phyloP scores from a whole-genome alignment of 257 asterid genomes.

The Solanum ossicruentum region DNA sequence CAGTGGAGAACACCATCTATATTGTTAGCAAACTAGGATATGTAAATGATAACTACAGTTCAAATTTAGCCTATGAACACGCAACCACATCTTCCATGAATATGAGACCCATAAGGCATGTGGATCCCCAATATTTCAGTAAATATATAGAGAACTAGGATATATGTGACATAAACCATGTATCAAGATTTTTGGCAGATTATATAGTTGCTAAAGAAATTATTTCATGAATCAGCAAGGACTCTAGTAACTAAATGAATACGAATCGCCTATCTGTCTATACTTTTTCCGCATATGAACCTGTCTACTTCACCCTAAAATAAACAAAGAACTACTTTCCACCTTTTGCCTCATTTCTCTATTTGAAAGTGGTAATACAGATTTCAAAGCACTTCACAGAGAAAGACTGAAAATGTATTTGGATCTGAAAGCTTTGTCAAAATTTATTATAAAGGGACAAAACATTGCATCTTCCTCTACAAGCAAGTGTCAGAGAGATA shows the following conservation, averaged over 20 bases:
- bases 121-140: not conserved
- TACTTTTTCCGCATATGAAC: not conserved
- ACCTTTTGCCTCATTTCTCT: not conserved
- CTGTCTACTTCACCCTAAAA: not conserved
- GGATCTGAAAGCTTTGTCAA: not conserved
- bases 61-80: not conserved
- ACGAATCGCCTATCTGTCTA: not conserved
- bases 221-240: not conserved
- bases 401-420: not conserved
- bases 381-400: not conserved
- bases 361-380: not conserved
- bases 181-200: not conserved
- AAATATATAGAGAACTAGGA: not conserved
- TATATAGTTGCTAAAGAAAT: not conserved
- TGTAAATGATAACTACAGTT: not conserved
- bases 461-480: not conserved
- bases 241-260: not conserved
- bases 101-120: not conserved
- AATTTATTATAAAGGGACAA: not conserved
- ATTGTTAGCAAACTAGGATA: not conserved
- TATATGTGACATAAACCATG: not conserved
- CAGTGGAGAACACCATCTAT: slow-evolving; percentile 2
- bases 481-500: not conserved
- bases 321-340: not conserved
- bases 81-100: not conserved